Conservation (phyloP, 2,329 filamentous ascomycete species). For the Hypomyces perniciosus region DNA sequence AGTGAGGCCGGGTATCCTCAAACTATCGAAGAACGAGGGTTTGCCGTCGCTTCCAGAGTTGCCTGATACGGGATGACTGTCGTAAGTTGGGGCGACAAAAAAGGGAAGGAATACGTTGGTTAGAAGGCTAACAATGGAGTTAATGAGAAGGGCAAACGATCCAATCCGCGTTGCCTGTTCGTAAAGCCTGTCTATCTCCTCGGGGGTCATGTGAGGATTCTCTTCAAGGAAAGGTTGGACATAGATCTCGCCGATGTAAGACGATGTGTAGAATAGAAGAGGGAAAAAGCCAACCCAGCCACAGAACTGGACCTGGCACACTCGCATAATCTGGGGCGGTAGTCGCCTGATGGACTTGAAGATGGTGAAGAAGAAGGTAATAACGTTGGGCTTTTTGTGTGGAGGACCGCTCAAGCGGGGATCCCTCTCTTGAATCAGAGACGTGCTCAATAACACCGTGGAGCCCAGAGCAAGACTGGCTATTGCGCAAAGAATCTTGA, state of each 20-base stretch:
- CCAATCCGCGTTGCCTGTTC: conserved; percentile 81
- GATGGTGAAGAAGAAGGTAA: conserved; percentile 75
- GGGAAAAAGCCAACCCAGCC: conserved; percentile 97
- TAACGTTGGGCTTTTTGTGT: conserved; percentile 56
- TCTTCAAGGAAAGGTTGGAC: conserved; percentile 72
- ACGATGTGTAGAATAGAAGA: conserved; percentile 91
- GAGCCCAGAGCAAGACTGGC: conserved; percentile 66
- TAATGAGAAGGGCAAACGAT: conserved; percentile 82
- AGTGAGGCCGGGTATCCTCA: conserved; percentile 78
- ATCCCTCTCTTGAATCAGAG: conserved; percentile 70
- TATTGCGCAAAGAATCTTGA: conserved; percentile 85
- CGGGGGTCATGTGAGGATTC: conserved; percentile 70
- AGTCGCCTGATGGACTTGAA: conserved; percentile 70
- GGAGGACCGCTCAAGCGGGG: conserved; percentile 64
- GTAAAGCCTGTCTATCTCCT: conserved; percentile 73
- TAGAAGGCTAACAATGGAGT: conserved; percentile 75
- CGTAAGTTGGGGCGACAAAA: conserved; percentile 77
- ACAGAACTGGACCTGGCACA: conserved; percentile 77
- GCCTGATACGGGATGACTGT: conserved; percentile 33
- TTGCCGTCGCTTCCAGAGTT: conserved; percentile 26
- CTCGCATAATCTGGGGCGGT: conserved; percentile 73
- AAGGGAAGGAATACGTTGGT: conserved; percentile 82
- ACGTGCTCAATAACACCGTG: conserved; percentile 66
- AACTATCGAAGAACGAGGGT: conserved; percentile 46
- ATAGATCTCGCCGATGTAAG: conserved; percentile 89